These are phyloP conservation scores for Podaxis sp. DNA, from an alignment of 768 basidiomycete genomes.

Conservation along the genomic window DNA sequence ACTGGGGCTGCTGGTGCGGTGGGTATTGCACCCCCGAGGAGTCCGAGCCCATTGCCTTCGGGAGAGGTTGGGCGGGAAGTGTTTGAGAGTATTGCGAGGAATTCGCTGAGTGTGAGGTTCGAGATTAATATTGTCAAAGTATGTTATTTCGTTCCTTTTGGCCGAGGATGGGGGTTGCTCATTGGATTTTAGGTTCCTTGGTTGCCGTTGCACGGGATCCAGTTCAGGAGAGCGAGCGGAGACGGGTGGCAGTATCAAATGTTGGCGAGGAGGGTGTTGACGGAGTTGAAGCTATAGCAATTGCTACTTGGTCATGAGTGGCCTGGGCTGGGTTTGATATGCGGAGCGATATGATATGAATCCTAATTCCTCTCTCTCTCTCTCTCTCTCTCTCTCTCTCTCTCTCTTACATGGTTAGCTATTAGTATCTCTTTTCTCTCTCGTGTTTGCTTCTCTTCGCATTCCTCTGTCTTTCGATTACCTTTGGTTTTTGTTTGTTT, in stretches of 20 bases:
- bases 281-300: slow-evolving; percentile 75
- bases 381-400: not conserved
- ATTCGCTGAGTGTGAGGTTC: slow-evolving; percentile 86
- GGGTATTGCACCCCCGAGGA: slow-evolving; percentile 34
- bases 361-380: not conserved
- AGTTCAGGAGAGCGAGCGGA: slow-evolving; percentile 88
- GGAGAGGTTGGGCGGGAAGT: slow-evolving; percentile 66
- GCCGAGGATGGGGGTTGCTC: not conserved
- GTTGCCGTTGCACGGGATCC: slow-evolving; percentile 91
- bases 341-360: not conserved
- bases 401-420: not conserved
- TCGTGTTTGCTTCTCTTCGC: not conserved
- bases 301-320: not conserved
- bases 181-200: slow-evolving; percentile 70
- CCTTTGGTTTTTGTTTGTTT: not conserved
- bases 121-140: slow-evolving; percentile 98
- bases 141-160: slow-evolving; percentile 8
- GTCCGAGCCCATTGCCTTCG: slow-evolving; percentile 56
- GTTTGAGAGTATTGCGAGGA: slow-evolving; percentile 74
- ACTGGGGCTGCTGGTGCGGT: slow-evolving; percentile 19
- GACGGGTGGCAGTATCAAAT: slow-evolving; percentile 98
- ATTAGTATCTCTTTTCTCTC: not conserved
- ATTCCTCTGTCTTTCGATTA: not conserved
- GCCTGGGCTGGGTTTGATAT: too few species aligned
- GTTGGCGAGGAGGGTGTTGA: slow-evolving; percentile 85